Evolutionary conservation across 441 rosid genomes (phyloP), one percentile per base, ranked within the genome.

Genomic region (Viola pubescens): DNA sequence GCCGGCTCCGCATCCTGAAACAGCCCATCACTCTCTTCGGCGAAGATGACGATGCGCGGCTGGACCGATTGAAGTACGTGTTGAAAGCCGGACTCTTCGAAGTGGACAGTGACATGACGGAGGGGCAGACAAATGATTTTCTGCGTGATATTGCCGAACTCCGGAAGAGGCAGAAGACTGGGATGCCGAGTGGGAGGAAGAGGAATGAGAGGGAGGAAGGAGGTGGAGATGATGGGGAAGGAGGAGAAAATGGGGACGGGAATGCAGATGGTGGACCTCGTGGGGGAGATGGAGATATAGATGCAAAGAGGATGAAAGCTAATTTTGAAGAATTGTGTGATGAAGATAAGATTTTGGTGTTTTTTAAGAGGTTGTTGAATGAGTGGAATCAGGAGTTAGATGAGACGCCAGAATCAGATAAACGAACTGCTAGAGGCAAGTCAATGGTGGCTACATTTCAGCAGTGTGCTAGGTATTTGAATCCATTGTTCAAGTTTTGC

Each of bases 21-120:
- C 89, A 86, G 68, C 97, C 91, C 4, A 77, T 89, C 56, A 89
- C 97, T 53, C 88, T 86, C 34, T 89, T 89, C 53, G 94, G 91
- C 5, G 97, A 89, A 60, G 94, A 89, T 49, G 89, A 86, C 48
- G 82, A 69, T 5, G 81, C 94, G 0, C 75, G 94, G n/a, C 85
- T 89, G 6, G 91, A 84, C 61, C 73, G 97, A 19, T 77, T 89
- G 48, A 86, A 86, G 70, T 77, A 77, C 44, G 89, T 89, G 6
- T 68, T 89, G 66, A 86, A 82, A 47, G 82, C 86, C 3, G 96
- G 96, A 40, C 61, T 75, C 13, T 89, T 86, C 53, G 96, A 89
- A 78, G 91, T 89, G 6, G 94, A 89, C 48, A 84, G 82, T 45
- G 96, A 86, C 54, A 73, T 83, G 80, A 84, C 81, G 1, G 91